Evolutionary conservation across 177 flowering plant genomes (phyloP).

Genomic region (Tripterygium wilfordii): DNA sequence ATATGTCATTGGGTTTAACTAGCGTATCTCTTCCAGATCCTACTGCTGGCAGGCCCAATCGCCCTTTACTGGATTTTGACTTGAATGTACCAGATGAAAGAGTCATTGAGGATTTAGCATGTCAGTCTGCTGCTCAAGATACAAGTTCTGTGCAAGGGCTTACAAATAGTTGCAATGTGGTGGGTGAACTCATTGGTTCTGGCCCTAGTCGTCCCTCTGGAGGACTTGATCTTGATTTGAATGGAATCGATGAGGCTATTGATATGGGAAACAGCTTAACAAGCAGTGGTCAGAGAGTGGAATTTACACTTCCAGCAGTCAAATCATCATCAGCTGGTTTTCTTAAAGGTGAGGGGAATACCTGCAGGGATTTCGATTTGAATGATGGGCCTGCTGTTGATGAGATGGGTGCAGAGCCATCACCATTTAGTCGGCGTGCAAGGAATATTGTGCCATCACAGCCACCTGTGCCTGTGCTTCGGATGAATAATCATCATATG

Average conservation of each 20-base stretch:
- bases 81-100: conserved; percentile 83
- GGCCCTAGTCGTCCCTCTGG: conserved; percentile 31
- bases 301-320: conserved; percentile 20
- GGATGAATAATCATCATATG: conserved; percentile 48
- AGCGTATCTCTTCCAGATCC: conserved; percentile 23
- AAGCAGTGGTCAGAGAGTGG: conserved; percentile 31
- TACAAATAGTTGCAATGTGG: conserved; percentile 12
- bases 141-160: conserved; percentile 13
- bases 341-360: conserved; percentile 42
- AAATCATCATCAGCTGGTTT: conserved; percentile 23
- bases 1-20: conserved; percentile 25
- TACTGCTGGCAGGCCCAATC: conserved; percentile 35
- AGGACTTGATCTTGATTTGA: conserved; percentile 90
- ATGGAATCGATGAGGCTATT: conserved; percentile 54
- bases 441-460: conserved; percentile 30
- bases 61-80: conserved; percentile 65
- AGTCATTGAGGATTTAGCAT: conserved; percentile 50
- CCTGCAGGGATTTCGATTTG: conserved; percentile 71
- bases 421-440: conserved; percentile 26
- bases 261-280: conserved; percentile 42
- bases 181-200: conserved; percentile 17
- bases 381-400: conserved; percentile 80
- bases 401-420: conserved; percentile 42
- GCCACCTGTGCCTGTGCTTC: conserved; percentile 35
- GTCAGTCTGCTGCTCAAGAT: conserved; percentile 25